phyloP scores from a whole-genome alignment of 192 early-diverging fungal genomes.

The Gryganskiella cystojenkinii region DNA sequence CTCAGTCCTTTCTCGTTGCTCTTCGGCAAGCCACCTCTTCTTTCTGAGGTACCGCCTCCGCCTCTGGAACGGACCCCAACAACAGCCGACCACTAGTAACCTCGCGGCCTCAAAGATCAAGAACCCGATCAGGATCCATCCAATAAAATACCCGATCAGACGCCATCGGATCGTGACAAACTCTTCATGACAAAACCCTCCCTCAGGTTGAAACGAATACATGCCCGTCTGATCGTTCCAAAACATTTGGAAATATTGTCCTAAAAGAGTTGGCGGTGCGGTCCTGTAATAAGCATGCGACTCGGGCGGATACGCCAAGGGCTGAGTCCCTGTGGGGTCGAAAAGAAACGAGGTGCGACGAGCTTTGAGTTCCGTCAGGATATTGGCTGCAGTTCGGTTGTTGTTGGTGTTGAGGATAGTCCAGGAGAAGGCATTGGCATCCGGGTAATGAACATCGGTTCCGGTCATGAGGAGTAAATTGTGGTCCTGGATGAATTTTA shows the following conservation, averaged over 20 bases:
- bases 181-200: constrained; percentile 70
- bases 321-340: constrained; percentile 72
- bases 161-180: constrained; percentile 52
- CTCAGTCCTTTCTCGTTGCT: too few relatives aligned
- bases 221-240: constrained; percentile 69
- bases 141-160: constrained; percentile 59
- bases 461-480: constrained; percentile 69
- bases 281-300: constrained; percentile 52
- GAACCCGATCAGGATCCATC: constrained; percentile 55
- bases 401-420: constrained; percentile 61
- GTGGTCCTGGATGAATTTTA: constrained; percentile 60
- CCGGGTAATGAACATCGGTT: constrained; percentile 74
- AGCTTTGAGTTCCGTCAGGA: constrained; percentile 67
- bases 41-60: constrained; percentile 19
- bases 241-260: constrained; percentile 69
- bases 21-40: constrained; percentile 4
- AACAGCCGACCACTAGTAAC: constrained; percentile 30
- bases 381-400: constrained; percentile 55
- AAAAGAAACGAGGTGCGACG: constrained; percentile 72
- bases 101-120: constrained; percentile 45
- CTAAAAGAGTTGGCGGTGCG: constrained; percentile 64
- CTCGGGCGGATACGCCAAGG: constrained; percentile 49
- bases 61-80: constrained; percentile 34
- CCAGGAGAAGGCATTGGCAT: constrained; percentile 69
- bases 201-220: constrained; percentile 72